Percentiles rank a stretch among this genome's conserved stretches.
Evolutionary conservation across 2,329 filamentous ascomycete species (phyloP).

Genomic region (Bipolaris oryzae): DNA sequence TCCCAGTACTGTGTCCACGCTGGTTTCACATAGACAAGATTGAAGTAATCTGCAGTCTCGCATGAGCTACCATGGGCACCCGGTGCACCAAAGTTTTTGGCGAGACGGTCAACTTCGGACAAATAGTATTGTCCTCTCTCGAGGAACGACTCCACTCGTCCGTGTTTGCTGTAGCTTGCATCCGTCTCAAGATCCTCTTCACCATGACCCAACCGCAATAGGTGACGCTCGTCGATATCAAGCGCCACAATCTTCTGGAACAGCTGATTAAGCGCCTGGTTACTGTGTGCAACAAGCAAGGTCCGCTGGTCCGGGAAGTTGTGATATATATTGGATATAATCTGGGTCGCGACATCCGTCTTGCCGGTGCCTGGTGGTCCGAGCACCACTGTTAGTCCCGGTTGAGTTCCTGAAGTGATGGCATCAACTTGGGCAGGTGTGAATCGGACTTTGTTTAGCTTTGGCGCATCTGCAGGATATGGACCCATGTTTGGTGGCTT

Average conservation of each 20-base stretch:
- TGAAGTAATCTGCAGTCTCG: slow-evolving; percentile 96
- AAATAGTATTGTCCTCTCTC: slow-evolving; percentile 82
- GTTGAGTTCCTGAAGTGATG: slow-evolving; percentile 91
- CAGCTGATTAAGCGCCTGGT: slow-evolving; percentile 95
- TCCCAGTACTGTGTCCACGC: slow-evolving; percentile 87
- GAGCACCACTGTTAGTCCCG: slow-evolving; percentile 90
- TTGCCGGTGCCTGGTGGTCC: slow-evolving; percentile 97
- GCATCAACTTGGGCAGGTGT: slow-evolving; percentile 91
- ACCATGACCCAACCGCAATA: slow-evolving; percentile 89
- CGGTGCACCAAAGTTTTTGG: slow-evolving; percentile 81
- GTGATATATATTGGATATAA: slow-evolving; percentile 98
- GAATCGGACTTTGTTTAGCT: slow-evolving; percentile 82
- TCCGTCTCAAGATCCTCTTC: slow-evolving; percentile 92
- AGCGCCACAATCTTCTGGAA: slow-evolving; percentile 98
- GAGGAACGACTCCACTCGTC: slow-evolving; percentile 91
- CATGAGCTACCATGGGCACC: slow-evolving; percentile 96
- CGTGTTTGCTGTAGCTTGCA: slow-evolving; percentile 89
- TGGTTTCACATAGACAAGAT: slow-evolving; percentile 86
- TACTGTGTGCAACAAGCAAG: slow-evolving; percentile 91
- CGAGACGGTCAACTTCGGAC: slow-evolving; percentile 82
- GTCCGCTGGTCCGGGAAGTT: slow-evolving; percentile 95
- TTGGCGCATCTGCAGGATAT: slow-evolving; percentile 83
- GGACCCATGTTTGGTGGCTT: slow-evolving; percentile 86
- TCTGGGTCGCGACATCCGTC: slow-evolving; percentile 98
- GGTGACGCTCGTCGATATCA: slow-evolving; percentile 93